Conservation (phyloP, 371 early-diverging fungal genomes). For the Saksenaea vasiformis region DNA sequence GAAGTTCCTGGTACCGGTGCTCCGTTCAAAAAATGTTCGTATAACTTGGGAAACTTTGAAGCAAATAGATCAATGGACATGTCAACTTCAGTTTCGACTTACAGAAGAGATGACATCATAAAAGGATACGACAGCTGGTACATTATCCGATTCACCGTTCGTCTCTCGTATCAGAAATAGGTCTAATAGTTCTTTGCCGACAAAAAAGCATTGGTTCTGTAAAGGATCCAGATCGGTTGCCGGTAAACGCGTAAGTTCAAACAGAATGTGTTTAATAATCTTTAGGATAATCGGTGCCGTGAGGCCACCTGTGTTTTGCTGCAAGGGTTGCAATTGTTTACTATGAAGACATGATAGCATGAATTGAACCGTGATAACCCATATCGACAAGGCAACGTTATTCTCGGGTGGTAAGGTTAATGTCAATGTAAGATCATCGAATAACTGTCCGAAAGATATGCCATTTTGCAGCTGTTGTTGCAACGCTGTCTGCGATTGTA, state of each 20-base stretch:
- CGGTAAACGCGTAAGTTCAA: conserved; percentile 42
- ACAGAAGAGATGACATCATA: conserved; percentile 46
- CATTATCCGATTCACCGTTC: neutral
- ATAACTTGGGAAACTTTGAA: conserved; percentile 47
- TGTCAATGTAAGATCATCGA: conserved; percentile 43
- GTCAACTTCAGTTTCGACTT: conserved; percentile 16
- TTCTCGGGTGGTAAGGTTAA: conserved; percentile 24
- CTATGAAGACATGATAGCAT: conserved; percentile 45
- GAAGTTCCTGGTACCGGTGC: conserved; percentile 16
- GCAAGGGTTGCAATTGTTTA: conserved; percentile 25
- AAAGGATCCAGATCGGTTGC: conserved; percentile 19
- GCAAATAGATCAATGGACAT: neutral
- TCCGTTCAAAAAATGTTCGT: conserved; percentile 47
- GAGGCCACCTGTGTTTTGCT: conserved; percentile 28
- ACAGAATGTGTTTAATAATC: conserved; percentile 42
- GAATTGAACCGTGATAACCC: conserved; percentile 47
- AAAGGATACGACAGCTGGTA: conserved; percentile 31
- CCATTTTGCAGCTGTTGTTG: conserved; percentile 2
- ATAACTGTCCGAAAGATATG: conserved; percentile 39
- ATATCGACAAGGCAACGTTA: conserved; percentile 22
- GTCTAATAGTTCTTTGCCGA: conserved; percentile 42
- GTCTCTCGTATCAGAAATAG: conserved; percentile 30
- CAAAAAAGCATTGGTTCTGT: conserved; percentile 37
- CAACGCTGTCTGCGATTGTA: neutral
- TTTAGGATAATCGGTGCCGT: conserved; percentile 42